Evolutionary conservation across 148 eudicot species (phyloP).

Genomic region (Chenopodium quinoa): DNA sequence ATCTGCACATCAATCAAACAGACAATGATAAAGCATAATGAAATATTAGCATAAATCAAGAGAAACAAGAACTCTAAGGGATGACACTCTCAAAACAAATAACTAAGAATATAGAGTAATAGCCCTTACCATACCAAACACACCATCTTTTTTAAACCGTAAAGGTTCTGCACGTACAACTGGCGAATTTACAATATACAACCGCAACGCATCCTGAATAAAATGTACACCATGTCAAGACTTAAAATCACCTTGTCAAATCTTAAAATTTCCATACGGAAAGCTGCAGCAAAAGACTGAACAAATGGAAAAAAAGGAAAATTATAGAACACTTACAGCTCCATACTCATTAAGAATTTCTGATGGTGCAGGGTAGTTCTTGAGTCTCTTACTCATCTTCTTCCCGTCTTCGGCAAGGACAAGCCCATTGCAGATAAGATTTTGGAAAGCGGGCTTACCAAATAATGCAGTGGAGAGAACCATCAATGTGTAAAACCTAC

Average conservation of each 20-base stretch:
- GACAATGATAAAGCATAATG: neutral
- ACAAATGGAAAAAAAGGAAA: neutral
- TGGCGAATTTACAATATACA: constrained; percentile 91
- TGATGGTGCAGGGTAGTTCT: constrained; percentile 81
- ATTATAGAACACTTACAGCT: constrained; percentile 57
- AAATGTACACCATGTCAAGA: neutral
- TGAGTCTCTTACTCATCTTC: constrained; percentile 94
- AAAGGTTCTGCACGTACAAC: constrained; percentile 98
- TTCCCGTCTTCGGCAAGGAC: constrained; percentile 97
- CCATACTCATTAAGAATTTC: constrained; percentile 86
- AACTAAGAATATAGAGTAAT: neutral
- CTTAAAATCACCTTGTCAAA: neutral
- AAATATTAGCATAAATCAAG: neutral
- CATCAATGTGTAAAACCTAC: constrained; percentile 97
- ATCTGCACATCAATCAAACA: constrained; percentile 45
- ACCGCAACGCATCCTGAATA: constrained; percentile 77
- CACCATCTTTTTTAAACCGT: constrained; percentile 93
- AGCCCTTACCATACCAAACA: constrained; percentile 69
- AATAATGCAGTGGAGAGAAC: constrained; percentile 96
- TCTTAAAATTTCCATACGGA: neutral
- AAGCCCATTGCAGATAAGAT: constrained; percentile 98
- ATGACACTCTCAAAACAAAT: neutral
- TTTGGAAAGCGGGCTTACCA: constrained; percentile 87
- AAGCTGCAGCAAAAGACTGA: neutral
- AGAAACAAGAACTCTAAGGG: neutral